Evolutionary conservation across 2,329 filamentous ascomycete genomes (phyloP), one percentile per base, ranked within the genome.

Genomic region (Phyllachora maydis): DNA sequence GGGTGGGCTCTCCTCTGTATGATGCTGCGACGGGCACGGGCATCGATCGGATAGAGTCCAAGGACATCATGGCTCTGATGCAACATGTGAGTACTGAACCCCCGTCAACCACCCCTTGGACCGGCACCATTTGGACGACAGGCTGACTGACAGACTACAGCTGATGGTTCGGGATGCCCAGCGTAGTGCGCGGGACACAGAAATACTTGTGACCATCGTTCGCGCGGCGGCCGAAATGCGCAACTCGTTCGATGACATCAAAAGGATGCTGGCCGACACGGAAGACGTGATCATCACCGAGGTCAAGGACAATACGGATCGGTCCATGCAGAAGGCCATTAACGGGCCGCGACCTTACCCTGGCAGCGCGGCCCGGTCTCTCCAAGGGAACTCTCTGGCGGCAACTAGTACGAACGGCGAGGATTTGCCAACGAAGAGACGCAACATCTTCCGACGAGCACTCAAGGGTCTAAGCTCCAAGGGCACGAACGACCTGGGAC

Each of bases 41-140:
- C 16, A 76, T 92, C 24, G 83, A 95, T 34, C 65, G 74, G 22
- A 95, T 98, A 24, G 75, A 95, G 43, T 92, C 82, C 21, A 88
- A 90, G 50, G 88, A 98, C 40, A 90, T 98, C 37, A 76, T 98
- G 32, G 81, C 85, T 13, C 55, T 98, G 30, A 98, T 98, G 88
- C 85, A 98, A 42, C 88, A 98, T 47, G 65, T 73, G 50, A 58
- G 67, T 56, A 23, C n/a, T n/a, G n/a, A n/a, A n/a, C n/a, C n/a
- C 22, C 18, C 12, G 14, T 10, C 7, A 23, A 18, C 14, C 11
- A 2, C 23, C 11, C n/a, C n/a, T n/a, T n/a, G n/a, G n/a, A n/a
- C n/a, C n/a, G n/a, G n/a, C n/a, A n/a, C n/a, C n/a, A n/a, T n/a
- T n/a, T n/a, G n/a, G n/a, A n/a, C n/a, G n/a, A n/a, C 16, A 21